Base-by-base conservation (phyloP, 106 monocot genomes). In the Dendrobium catenatum region DNA sequence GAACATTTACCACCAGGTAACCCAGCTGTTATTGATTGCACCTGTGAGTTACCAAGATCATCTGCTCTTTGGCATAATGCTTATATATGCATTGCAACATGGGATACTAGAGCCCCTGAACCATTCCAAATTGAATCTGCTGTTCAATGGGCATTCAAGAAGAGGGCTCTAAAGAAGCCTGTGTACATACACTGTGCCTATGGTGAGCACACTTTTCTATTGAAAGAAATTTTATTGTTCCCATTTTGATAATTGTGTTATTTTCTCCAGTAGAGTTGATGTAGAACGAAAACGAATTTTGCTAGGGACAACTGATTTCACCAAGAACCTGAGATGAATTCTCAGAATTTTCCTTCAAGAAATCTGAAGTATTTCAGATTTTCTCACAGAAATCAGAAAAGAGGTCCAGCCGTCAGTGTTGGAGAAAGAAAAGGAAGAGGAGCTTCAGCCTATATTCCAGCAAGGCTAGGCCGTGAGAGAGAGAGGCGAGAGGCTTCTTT, bases 1-100 rank as follows among this genome's bases (percentile, higher is more conserved):
- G 79, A 81, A 56, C 79, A 88, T 81, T 72, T 98, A 74, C 98
- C 98, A 18, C 89, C 93, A 15, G 92, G 95, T 37, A 88, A 93
- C 15, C 89, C 87, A 75, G 92, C 94, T 48, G 80, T 98, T 55
- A 87, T 98, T 79, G 98, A 98, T 82, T 95, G 98, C 89, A 98
- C 98, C n/a, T 98, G 98, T 73, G 98, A 98, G 80, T 78, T 98
- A 4, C 95, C 98, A 68, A 91, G 89, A 80, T 88, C 79, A 61
- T 73, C 83, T 44, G 66, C 82, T 41, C n/a, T 89, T 16, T 88
- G 82, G 6, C 19, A 42, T 1, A 90, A 85, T 76, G 85, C 86
- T 19, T 98, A 98, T 88, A 18, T 98, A 58, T 94, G 98, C 54
- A 42, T 98, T 78, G 83, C 94, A 51, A 95, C 91, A 41, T 98